Base-by-base conservation (phyloP, 1,284 basidiomycete species). In the Singerocomus inundabilis region DNA sequence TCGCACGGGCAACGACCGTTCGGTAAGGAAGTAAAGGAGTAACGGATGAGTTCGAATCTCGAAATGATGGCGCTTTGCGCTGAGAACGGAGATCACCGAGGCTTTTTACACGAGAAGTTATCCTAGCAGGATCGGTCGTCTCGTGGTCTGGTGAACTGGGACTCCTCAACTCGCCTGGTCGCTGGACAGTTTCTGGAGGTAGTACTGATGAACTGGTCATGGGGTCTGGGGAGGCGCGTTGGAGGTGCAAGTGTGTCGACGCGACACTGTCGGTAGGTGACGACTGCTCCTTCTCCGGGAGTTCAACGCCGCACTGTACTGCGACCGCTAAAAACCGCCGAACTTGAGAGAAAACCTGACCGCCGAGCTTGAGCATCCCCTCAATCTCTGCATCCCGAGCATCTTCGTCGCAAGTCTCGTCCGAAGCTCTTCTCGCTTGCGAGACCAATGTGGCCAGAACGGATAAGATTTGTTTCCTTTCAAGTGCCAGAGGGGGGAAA, bases 361-460 rank as follows among this genome's bases (percentile, higher is more conserved):
- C 86, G 2, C 82, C 84, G 8, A 85, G 72, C 33, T 82, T 79
- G 47, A 91, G 74, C 88, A 91, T 90, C 16, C 73, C 73, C 53
- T 86, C 83, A 6, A 86, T 77, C 61, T 89, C 86, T 35, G 72
- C 55, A 28, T 80, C 80, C 36, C 77, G 76, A 40, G 70, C 67
- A 18, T 75, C 73, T 25, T 79, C 79, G 40, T 79, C 73, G 6
- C 73, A 61, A 10, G 59, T 68, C 7, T 76, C 81, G 45, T 81
- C 78, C 3, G 90, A 89, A 0, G 90, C 88, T 54, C 79, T 82
- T 61, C 90, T 86, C 8, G 94, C 85, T 62, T 94, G 88, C 0
- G 85, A 80, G 7, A 98, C 95, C 34, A 99, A 79, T 15, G 82
- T 79, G 6, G 91, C 91, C 29, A 99, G 78, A 51, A 89, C 84